A percentile compares a stretch with the other conserved stretches of the same genome.
Conservation (phyloP, 1,284 basidiomycete species). For the Malassezia nana region DNA sequence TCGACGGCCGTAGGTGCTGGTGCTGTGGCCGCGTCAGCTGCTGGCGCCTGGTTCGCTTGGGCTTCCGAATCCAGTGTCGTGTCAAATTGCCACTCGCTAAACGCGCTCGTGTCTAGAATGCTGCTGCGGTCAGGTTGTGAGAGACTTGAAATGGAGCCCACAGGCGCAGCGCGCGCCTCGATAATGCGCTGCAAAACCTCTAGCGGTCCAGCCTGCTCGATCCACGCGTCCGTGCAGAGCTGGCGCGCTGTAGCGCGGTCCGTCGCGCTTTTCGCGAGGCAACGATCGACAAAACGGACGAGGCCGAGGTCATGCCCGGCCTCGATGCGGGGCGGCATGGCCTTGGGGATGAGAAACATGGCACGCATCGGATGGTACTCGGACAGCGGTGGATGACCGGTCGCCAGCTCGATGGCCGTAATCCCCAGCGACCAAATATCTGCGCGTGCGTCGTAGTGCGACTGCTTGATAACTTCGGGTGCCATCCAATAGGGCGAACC, state of each 20-base stretch:
- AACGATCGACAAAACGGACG: slow-evolving; percentile 81
- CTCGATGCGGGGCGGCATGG: slow-evolving; percentile 80
- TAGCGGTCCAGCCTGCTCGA: slow-evolving; percentile 57
- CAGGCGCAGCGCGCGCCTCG: background rate
- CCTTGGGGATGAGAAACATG: slow-evolving; percentile 52
- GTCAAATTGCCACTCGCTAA: slow-evolving; percentile 16
- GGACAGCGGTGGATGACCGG: slow-evolving; percentile 51
- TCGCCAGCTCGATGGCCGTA: slow-evolving; percentile 51
- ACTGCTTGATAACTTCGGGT: slow-evolving; percentile 90
- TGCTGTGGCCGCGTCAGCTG: too few relatives aligned
- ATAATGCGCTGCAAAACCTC: slow-evolving; percentile 39
- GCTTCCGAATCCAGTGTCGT: too few relatives aligned
- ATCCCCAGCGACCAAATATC: slow-evolving; percentile 52
- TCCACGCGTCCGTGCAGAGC: slow-evolving; percentile 81
- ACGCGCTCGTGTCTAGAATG: slow-evolving; percentile 8
- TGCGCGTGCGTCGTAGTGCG: slow-evolving; percentile 57
- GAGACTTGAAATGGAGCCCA: slow-evolving; percentile 53
- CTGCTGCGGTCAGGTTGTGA: slow-evolving; percentile 8
- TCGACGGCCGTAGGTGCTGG: too few relatives aligned
- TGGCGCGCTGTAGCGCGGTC: slow-evolving; percentile 83
- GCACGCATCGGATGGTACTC: slow-evolving; percentile 52
- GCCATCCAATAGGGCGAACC: slow-evolving; percentile 95
- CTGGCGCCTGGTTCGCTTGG: too few relatives aligned
- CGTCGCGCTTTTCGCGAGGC: slow-evolving; percentile 82
- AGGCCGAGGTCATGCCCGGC: slow-evolving; percentile 71